phyloP scores from a whole-genome alignment of 2,329 filamentous ascomycete genomes.

The Malbranchea zuffiana region DNA sequence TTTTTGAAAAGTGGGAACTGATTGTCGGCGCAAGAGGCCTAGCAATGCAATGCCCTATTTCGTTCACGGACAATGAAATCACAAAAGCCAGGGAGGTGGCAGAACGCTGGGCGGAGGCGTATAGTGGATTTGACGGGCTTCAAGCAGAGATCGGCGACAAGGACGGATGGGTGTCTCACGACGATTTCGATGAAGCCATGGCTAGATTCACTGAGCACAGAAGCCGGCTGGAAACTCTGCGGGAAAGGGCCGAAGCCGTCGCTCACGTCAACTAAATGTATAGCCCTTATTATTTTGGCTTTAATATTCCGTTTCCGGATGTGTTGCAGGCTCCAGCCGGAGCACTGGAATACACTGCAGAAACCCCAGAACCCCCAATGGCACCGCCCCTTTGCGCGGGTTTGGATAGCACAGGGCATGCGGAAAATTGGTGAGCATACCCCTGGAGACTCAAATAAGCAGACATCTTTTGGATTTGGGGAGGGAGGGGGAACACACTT shows the following conservation, averaged over 20 bases:
- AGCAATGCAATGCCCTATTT: slow-evolving; percentile 16
- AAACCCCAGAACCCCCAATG: too few species aligned
- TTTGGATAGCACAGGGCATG: slow-evolving; percentile 2
- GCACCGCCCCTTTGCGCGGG: too few species aligned
- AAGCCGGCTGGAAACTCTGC: slow-evolving; percentile 8
- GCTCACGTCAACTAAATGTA: too few species aligned
- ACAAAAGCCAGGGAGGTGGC: slow-evolving; percentile 11
- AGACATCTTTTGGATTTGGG: not conserved
- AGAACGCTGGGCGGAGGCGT: slow-evolving; percentile 17
- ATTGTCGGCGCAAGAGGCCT: slow-evolving; percentile 12
- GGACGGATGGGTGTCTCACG: slow-evolving; percentile 22
- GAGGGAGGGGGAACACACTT: slow-evolving; percentile 6
- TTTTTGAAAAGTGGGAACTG: slow-evolving; percentile 19
- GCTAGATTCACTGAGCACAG: slow-evolving; percentile 13
- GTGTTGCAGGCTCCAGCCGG: too few species aligned
- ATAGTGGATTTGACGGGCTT: slow-evolving; percentile 16
- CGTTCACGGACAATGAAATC: slow-evolving; percentile 17
- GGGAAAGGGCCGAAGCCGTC: slow-evolving; percentile 3
- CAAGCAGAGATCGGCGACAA: slow-evolving; percentile 14
- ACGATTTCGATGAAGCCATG: slow-evolving; percentile 18
- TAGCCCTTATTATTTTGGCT: too few species aligned
- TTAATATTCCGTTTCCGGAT: too few species aligned
- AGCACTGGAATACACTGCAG: too few species aligned
- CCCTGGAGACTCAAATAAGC: slow-evolving; percentile 6
- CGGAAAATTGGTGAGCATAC: slow-evolving; percentile 5